Evolutionary conservation across 208 protist genomes (phyloP).

Genomic region (Balamuthia mandrillaris): DNA sequence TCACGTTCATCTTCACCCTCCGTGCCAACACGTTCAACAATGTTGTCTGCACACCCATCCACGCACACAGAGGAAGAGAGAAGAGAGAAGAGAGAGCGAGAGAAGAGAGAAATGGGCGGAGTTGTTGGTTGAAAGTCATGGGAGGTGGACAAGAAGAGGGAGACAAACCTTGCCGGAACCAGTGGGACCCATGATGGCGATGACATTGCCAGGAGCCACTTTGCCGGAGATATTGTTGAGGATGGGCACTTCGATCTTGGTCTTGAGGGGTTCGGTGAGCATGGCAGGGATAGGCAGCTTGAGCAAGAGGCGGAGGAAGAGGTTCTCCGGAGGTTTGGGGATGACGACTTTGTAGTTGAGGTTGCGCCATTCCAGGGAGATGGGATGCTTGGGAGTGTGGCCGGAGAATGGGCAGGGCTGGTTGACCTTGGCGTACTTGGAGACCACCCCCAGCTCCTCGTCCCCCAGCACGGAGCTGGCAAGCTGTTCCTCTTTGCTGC

Average conservation of each 20-base stretch:
- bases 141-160: too few species aligned
- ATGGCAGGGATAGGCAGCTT: not conserved
- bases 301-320: not conserved
- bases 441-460: not conserved
- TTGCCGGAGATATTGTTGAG: not conserved
- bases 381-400: not conserved
- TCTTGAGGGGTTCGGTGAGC: not conserved
- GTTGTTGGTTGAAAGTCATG: too few species aligned
- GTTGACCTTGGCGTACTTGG: slow-evolving; percentile 22
- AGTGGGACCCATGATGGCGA: slow-evolving; percentile 46
- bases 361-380: not conserved
- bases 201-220: not conserved
- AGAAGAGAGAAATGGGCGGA: too few species aligned
- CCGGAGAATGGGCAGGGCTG: slow-evolving; percentile 2
- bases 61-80: too few species aligned
- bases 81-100: too few species aligned
- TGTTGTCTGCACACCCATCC: too few species aligned
- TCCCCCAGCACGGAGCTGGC: not conserved
- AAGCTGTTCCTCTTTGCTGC: not conserved
- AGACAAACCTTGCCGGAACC: slow-evolving; percentile 7
- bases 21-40: slow-evolving; percentile 27
- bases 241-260: not conserved
- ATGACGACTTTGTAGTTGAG: not conserved
- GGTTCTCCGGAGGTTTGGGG: not conserved
- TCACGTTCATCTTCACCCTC: not conserved